Percentiles rank a stretch among this genome's conserved stretches.
Evolutionary conservation across 2,329 filamentous ascomycete species (phyloP).

Genomic region (Colletotrichum paranaense): DNA sequence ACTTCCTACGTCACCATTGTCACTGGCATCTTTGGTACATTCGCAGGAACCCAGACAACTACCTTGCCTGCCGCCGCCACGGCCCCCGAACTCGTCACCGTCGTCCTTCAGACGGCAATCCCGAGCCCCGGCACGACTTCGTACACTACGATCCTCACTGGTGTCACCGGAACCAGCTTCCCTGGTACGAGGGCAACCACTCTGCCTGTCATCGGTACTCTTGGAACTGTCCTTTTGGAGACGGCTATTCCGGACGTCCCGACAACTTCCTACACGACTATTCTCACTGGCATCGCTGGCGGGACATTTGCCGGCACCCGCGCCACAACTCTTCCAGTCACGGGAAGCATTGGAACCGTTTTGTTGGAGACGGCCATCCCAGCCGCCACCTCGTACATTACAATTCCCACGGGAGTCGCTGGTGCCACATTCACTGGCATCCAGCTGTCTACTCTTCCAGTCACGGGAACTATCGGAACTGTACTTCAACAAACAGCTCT

Average conservation of each 20-base stretch:
- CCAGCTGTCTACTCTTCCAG: conserved; percentile 1
- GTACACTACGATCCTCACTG: conserved; percentile 14
- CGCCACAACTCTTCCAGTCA: background rate
- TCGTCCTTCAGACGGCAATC: conserved; percentile 20
- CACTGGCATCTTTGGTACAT: conserved; percentile 11
- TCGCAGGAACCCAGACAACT: conserved; percentile 19
- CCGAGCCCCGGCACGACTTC: background rate
- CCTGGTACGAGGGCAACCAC: conserved; percentile 2
- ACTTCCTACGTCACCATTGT: conserved; percentile 13
- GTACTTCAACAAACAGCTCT: conserved; percentile 7
- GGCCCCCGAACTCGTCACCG: conserved; percentile 17
- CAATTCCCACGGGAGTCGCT: background rate
- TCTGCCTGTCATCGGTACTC: background rate
- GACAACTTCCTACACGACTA: background rate
- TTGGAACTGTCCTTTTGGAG: conserved; percentile 15
- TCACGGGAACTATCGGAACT: background rate
- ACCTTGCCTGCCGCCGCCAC: conserved; percentile 14
- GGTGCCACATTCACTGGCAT: conserved; percentile 2
- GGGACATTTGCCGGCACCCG: background rate
- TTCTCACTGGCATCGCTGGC: background rate
- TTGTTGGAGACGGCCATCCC: background rate
- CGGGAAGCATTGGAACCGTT: background rate
- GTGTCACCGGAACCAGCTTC: background rate
- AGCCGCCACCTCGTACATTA: background rate
- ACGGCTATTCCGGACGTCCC: conserved; percentile 1